Percentiles rank a stretch among this genome's conserved stretches.
phyloP scores from a whole-genome alignment of 2,329 filamentous ascomycete genomes.

The Aspergillus viridinutans region DNA sequence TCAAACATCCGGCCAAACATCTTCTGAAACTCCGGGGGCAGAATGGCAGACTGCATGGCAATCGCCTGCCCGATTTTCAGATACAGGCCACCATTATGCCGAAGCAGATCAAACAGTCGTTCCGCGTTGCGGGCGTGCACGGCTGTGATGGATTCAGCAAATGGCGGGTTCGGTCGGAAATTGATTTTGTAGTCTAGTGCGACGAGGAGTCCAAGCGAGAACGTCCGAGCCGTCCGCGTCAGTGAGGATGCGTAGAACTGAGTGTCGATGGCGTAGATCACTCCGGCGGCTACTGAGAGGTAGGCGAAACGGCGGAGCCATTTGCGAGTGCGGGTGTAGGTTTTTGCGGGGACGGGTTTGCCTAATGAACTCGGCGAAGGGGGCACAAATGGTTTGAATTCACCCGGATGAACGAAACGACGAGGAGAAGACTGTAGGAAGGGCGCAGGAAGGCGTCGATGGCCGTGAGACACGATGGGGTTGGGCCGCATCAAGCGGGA shows the following conservation, averaged over 20 bases:
- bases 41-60: constrained; percentile 92
- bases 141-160: constrained; percentile 68
- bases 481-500: constrained; percentile 2
- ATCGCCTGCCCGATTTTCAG: constrained; percentile 98
- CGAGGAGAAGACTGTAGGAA: background rate
- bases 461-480: constrained; percentile 1
- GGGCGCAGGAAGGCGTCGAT: constrained; percentile 1
- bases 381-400: constrained; percentile 65
- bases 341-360: constrained; percentile 63
- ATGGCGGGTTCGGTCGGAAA: constrained; percentile 74
- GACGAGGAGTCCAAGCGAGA: constrained; percentile 71
- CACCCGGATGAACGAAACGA: constrained; percentile 30
- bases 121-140: constrained; percentile 81
- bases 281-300: constrained; percentile 55
- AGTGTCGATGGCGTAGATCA: constrained; percentile 65
- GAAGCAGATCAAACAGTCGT: constrained; percentile 73
- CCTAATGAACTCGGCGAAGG: constrained; percentile 77
- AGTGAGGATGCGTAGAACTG: constrained; percentile 75
- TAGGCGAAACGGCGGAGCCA: constrained; percentile 72
- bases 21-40: constrained; percentile 90
- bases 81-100: constrained; percentile 86
- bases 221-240: constrained; percentile 74
- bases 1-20: constrained; percentile 99
- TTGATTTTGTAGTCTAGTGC: constrained; percentile 96
- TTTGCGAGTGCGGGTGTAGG: constrained; percentile 65